Conservation (phyloP, 768 basidiomycete species). For the Trametes coccinea region DNA sequence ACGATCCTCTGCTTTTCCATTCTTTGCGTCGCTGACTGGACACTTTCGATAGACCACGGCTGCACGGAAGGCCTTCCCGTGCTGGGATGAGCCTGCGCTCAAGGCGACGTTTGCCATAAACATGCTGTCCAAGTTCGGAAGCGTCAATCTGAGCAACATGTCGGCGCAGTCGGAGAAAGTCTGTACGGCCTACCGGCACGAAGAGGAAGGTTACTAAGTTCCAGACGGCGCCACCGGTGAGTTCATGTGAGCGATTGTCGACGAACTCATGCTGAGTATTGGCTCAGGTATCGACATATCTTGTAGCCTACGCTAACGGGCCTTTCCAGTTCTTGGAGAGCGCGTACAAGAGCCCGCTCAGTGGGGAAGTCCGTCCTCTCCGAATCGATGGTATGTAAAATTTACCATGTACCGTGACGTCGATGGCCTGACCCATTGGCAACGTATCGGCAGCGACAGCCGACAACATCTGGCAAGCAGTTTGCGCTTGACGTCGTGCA, state of each 20-base stretch:
- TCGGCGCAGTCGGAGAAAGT: constrained; percentile 62
- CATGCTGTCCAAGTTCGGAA: constrained; percentile 75
- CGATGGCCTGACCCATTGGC: background rate
- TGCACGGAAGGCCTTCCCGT: constrained; percentile 80
- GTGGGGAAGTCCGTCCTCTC: constrained; percentile 67
- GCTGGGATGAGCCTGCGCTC: constrained; percentile 91
- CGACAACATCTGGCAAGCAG: constrained; percentile 76
- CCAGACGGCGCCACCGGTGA: constrained; percentile 70
- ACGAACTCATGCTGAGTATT: background rate
- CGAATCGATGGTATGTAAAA: constrained; percentile 67
- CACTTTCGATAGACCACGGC: constrained; percentile 63
- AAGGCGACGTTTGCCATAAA: constrained; percentile 82
- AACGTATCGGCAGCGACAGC: constrained; percentile 56
- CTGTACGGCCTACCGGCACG: constrained; percentile 20
- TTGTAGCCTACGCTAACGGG: constrained; percentile 87
- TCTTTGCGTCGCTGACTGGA: background rate
- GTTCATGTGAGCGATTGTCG: constrained; percentile 4
- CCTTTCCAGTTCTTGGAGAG: constrained; percentile 72
- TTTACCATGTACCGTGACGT: too few relatives aligned
- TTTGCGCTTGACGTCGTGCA: constrained; percentile 89
- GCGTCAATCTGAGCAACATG: constrained; percentile 88
- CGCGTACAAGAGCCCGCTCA: constrained; percentile 76
- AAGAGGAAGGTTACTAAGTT: constrained; percentile 80
- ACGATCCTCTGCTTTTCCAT: constrained; percentile 1
- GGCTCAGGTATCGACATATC: constrained; percentile 76